Base-by-base conservation (phyloP, 176 grass and related monocot genomes). In the Zizania latifolia region DNA sequence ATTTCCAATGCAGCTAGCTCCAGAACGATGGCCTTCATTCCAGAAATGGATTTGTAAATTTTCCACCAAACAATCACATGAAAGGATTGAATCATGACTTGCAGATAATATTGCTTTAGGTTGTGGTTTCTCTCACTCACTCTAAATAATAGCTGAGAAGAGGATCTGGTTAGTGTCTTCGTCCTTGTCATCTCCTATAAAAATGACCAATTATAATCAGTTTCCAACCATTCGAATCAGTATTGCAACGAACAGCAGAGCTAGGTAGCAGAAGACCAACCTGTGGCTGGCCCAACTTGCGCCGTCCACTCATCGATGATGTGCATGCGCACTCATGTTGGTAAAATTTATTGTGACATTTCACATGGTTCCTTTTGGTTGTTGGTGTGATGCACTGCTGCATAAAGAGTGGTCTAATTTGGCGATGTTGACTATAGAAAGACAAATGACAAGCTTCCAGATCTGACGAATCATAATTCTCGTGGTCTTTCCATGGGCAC, bases 261-360 rank as follows among this genome's bases (percentile, higher is more conserved):
- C 19, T 26, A 70, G 4, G 17, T 55, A 41, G 10, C 19, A 35
- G 15, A 32, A 28, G 57, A n/a, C n/a, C n/a, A n/a, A 45, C 90
- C 86, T 56, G 75, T 78, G 50, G 82, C 85, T 43, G 85, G 73
- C 36, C 32, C 82, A 35, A 97, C 59, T 5, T 89, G 82, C 74
- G 81, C 58, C 17, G 81, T 83, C 94, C 94, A 93, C 57, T 97
- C 94, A n/a, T 90, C 80, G 56, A 93, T 87, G 54, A 87, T 78
- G 80, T 89, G 77, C 81, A 65, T 61, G 14, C 7, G 60, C 30
- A 60, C 37, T 43, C 2, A 41, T 13, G 10, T 68, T 31, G 11
- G 39, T 41, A 11, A 46, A 19, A 33, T 32, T 17, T 44, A 24
- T 17, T 19, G n/a, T n/a, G n/a, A n/a, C n/a, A n/a, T n/a, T n/a